Evolutionary conservation across 768 basidiomycete genomes (phyloP), one percentile per base, ranked within the genome.

Genomic region (Russula emetica): DNA sequence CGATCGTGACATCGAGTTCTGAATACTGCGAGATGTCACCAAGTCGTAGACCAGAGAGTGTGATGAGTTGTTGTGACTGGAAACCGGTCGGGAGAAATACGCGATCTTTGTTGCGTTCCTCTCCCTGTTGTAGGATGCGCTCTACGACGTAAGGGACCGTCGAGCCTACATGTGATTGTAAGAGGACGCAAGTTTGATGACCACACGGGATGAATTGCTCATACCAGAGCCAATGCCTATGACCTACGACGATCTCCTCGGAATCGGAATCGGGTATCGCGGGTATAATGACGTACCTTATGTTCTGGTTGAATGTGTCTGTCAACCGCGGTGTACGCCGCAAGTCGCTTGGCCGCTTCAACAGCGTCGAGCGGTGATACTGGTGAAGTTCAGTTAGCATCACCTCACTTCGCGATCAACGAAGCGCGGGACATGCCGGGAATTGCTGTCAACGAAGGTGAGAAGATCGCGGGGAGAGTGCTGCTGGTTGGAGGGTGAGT

Each of bases 91-190:
- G 94, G 61, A 97, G 84, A 75, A 97, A 97, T 7, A 95, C 83
- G 28, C 96, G 85, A 24, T 82, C 80, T 71, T 81, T 82, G 79
- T 99, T 99, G 14, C 82, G 77, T 38, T 83, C 84, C 16, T 70
- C 66, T 2, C 93, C 94, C 73, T 97, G 94, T 66, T 88, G 82
- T 13, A 93, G 82, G 61, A 99, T 95, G 58, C 94, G 82, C 69
- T 99, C 94, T 26, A 99, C 94, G 57, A 98, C 94, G 71, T 96
- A 99, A 3, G 94, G 93, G 0, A 98, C 94, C 1, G 94, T 98
- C 9, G 93, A 94, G 45, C 93, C 92, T 86, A 64, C n/a, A 34
- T 24, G 2, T 10, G 22, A 34, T 40, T 38, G 36, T 22, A 26
- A 51, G 61, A 53, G n/a, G 14, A 40, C 38, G 16, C 38, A 40